Evolutionary conservation across 1,284 basidiomycete species (phyloP), one percentile per base, ranked within the genome.

Genomic region (Cryptococcus hybrid): DNA sequence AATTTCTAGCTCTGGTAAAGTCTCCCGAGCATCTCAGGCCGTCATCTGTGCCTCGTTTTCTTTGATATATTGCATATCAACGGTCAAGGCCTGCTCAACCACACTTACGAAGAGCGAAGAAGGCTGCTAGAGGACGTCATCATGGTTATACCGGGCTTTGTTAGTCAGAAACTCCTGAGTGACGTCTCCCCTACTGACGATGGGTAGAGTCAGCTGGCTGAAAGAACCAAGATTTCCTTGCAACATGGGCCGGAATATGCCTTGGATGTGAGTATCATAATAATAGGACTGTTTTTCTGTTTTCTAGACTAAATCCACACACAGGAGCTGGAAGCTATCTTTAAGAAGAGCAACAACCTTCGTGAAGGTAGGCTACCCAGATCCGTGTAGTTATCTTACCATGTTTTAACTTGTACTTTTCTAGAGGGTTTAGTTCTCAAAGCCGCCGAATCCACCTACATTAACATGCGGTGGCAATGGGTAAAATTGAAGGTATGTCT

Each of bases 11-110:
- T 8, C 36, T 49, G 34, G 45, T 12, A 15, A 7, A 18, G 18
- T 18, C 18, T 18, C 18, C 18, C 18, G 18, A 18, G 18, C 18
- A 18, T 18, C 18, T 18, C 18, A 18, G 18, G 18, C 18, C 18
- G 18, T 18, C 18, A 18, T 18, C 18, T 18, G 18, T 18, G 18
- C 18, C 18, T 18, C 18, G 18, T 18, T 18, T 18, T 91, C 79
- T 94, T 93, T 67, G 92, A 93, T 65, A 69, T 92, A 9, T 80
- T 95, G 3, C 73, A 83, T 15, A 74, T 90, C 0, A 84, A 92
- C 62, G 83, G 78, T 11, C 60, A 75, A 35, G 86, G 82, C 5
- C 77, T 90, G 8, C 67, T 91, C 6, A 75, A 80, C 1, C 69
- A 71, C 2, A 72, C 85, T 0, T 92, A 92, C 66, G 72, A 73